Evolutionary conservation across 75 land plant genomes (phyloP).

Genomic region (Cryptomeria japonica): DNA sequence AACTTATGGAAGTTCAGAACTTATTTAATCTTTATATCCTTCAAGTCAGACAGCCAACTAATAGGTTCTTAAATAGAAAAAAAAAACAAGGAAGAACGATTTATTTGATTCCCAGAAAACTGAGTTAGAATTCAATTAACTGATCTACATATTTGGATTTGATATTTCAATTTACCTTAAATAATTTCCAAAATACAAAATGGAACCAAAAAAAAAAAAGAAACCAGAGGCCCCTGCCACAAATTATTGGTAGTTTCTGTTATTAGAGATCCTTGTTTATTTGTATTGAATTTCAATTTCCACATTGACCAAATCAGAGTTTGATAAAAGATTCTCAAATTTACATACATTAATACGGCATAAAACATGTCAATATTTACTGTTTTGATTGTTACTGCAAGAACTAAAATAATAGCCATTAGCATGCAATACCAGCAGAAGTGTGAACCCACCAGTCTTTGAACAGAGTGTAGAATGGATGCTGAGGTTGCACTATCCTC

Average conservation of each 20-base stretch:
- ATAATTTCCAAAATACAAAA: neutral
- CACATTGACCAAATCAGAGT: neutral
- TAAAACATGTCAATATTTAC: neutral
- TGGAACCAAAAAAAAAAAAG: neutral
- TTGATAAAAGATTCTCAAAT: neutral
- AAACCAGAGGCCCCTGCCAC: neutral
- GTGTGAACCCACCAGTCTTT: constrained; percentile 11
- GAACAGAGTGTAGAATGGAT: constrained; percentile 6
- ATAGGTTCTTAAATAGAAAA: neutral
- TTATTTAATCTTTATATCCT: neutral
- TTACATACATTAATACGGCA: neutral
- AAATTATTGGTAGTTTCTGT: neutral
- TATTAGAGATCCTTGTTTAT: neutral
- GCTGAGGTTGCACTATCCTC: constrained; percentile 7
- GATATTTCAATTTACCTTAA: neutral
- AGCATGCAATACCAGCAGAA: constrained; percentile 1
- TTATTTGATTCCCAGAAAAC: neutral
- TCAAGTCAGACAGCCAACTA: neutral
- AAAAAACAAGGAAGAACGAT: neutral
- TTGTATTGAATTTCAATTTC: neutral
- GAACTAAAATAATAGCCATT: neutral
- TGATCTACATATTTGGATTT: neutral
- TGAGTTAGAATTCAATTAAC: neutral
- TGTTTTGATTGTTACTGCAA: neutral
- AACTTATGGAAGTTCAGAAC: neutral